Base-by-base conservation (phyloP, 495 filamentous ascomycete species). In the Acidomyces sp. region DNA sequence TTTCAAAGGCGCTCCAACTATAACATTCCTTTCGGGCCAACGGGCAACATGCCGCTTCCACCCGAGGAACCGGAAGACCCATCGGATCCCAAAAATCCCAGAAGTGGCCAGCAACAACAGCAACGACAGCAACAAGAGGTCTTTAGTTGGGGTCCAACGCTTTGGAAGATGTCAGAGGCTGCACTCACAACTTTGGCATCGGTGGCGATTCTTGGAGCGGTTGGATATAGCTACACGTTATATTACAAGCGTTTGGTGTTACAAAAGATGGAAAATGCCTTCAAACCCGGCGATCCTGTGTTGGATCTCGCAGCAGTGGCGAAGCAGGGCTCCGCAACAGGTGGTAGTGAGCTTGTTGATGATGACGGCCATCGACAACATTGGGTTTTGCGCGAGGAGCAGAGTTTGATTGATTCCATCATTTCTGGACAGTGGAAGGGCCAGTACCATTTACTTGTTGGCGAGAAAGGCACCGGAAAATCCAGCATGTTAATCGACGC, bases 391-490 rank as follows among this genome's bases (percentile, higher is more conserved):
- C 71, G 86, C 12, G 74, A 80, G 23, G 85, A 96, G 63, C 90
- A 97, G 54, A 51, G 58, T 6, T 71, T 70, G 34, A 80, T 95
- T 39, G 81, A 95, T 55, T 57, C 53, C 2, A 92, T 97, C 45
- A 70, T 97, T 15, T 56, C 69, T 31, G 90, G 88, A 2, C 48
- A 62, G 1, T 62, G 68, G 6, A 57, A 59, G 1, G 90, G 90
- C 7, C 85, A 87, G 52, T 97, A 97, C 55, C 83, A 86, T 62
- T 63, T 97, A 0, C 66, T 97, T n/a, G 77, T 96, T 35, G 90
- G 90, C 15, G 90, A 97, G 54, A 93, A 96, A 62, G 90, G 90
- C 12, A 92, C 85, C 1, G 90, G 90, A 2, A 97, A 97, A 62
- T 86, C 81, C 12, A 86, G 81, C 29, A 95, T 97, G 90, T 62